These are phyloP conservation scores for Moesziomyces sp. DNA, from an alignment of 1,284 basidiomycete genomes.

Conservation along the genomic window DNA sequence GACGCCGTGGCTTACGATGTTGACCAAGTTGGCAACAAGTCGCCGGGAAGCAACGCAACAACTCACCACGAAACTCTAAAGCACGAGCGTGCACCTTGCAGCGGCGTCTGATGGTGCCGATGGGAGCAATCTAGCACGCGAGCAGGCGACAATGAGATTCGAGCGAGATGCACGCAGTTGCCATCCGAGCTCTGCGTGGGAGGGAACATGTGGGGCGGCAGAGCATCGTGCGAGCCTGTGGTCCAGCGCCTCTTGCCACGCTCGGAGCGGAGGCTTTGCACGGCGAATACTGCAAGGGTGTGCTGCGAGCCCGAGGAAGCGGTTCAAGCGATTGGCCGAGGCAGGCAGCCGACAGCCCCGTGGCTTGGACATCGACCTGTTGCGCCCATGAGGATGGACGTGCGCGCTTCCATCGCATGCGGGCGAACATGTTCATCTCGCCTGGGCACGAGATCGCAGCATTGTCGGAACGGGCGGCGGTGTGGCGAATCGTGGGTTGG, in stretches of 20 bases:
- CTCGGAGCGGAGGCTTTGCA: background rate
- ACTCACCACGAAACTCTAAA: background rate
- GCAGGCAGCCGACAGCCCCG: background rate
- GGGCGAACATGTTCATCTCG: background rate
- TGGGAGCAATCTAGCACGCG: background rate
- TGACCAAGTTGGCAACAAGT: background rate
- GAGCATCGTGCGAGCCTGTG: slow-evolving; percentile 1
- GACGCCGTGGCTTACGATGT: background rate
- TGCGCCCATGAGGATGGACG: background rate
- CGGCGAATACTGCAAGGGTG: slow-evolving; percentile 14
- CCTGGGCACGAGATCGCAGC: background rate
- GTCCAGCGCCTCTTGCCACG: background rate
- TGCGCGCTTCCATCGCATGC: background rate
- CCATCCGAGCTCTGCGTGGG: background rate
- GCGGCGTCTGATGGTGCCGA: background rate
- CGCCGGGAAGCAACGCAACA: background rate
- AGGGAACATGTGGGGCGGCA: background rate
- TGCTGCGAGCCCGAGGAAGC: background rate
- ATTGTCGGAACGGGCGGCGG: background rate
- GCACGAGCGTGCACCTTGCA: slow-evolving; percentile 1
- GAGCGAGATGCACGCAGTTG: background rate
- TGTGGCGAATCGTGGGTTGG: background rate
- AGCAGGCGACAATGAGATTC: background rate
- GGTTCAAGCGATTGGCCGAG: slow-evolving; percentile 10
- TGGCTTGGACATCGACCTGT: background rate